phyloP scores from a whole-genome alignment of 345 rosid species.

The Durio zibethinus region DNA sequence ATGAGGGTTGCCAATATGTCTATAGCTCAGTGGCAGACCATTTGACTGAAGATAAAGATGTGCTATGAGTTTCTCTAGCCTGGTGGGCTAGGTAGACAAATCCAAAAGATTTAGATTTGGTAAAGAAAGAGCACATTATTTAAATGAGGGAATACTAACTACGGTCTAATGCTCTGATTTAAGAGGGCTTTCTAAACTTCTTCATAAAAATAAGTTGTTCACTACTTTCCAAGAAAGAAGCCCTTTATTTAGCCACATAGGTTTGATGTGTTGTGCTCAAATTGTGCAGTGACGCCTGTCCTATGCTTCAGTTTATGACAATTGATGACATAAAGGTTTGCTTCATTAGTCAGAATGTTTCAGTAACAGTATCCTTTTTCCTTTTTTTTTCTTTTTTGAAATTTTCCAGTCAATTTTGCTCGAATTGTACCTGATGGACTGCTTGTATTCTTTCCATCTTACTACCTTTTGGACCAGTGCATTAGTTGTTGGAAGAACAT shows the following conservation, averaged over 20 bases:
- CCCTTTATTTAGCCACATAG: background rate
- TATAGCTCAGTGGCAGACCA: constrained; percentile 6
- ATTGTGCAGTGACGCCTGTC: background rate
- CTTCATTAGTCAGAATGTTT: background rate
- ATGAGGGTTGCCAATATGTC: background rate
- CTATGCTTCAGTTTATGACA: background rate
- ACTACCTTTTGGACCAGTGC: constrained; percentile 85
- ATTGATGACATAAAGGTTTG: background rate
- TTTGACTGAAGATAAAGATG: background rate
- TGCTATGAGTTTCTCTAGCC: background rate
- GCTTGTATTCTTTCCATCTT: constrained; percentile 91
- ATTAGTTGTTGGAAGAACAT: constrained; percentile 78
- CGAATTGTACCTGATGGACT: constrained; percentile 94
- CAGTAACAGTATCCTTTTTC: background rate
- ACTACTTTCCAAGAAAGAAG: background rate
- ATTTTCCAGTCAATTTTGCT: constrained; percentile 76
- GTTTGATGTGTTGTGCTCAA: background rate
- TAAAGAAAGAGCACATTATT: background rate
- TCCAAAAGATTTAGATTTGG: background rate
- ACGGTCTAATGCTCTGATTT: background rate
- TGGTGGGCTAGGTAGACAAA: background rate
- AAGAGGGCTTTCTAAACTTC: background rate
- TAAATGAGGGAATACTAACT: background rate
- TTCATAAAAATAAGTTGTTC: background rate
- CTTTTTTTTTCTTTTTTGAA: background rate